Conservation (phyloP, 2,329 filamentous ascomycete species). For the Epicoccum sorghinum region DNA sequence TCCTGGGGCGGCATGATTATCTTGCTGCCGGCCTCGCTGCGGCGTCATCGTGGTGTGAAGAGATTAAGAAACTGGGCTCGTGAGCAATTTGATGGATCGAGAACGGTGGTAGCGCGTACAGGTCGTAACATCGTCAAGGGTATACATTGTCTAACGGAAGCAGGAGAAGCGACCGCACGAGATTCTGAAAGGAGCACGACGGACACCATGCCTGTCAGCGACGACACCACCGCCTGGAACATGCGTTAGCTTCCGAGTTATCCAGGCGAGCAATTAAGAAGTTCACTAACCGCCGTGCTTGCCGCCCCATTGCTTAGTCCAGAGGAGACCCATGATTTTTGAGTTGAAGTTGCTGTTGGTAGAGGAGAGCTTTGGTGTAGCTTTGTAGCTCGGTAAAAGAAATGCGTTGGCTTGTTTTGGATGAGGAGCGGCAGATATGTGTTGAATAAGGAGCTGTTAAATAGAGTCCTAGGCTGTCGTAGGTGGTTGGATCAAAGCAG, state of each 20-base stretch:
- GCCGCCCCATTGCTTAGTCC: constrained; percentile 54
- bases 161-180: constrained; percentile 59
- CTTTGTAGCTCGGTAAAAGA: neutral
- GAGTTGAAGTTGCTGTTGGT: constrained; percentile 13
- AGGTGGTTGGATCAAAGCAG: constrained; percentile 22
- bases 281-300: constrained; percentile 49
- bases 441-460: constrained; percentile 21
- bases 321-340: constrained; percentile 53
- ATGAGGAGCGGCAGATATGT: constrained; percentile 1
- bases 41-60: neutral
- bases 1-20: too few relatives aligned
- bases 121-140: constrained; percentile 32
- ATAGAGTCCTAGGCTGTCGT: neutral
- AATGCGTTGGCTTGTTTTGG: constrained; percentile 10
- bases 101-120: constrained; percentile 19
- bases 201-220: constrained; percentile 59
- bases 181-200: constrained; percentile 59
- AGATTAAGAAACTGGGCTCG: neutral
- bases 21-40: neutral
- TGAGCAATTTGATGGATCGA: neutral
- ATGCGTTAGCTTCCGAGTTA: constrained; percentile 26
- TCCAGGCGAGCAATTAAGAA: constrained; percentile 13
- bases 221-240: constrained; percentile 55
- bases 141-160: constrained; percentile 52
- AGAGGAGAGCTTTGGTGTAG: neutral